Conservation (phyloP, 163 green algal genomes). For the Scenedesmus sp. region DNA sequence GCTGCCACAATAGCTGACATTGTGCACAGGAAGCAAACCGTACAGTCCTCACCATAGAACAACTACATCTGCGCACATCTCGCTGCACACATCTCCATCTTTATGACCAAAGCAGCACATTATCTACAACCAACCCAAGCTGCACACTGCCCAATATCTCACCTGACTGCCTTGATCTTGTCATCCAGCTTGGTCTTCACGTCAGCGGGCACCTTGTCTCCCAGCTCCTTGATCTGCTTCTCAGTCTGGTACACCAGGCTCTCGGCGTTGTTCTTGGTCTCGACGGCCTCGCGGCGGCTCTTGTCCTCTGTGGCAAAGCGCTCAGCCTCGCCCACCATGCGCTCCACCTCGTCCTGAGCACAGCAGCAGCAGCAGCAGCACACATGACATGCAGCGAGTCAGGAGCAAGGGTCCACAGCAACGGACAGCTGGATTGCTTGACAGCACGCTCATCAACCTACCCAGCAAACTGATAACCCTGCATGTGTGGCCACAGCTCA, state of each 20-base stretch:
- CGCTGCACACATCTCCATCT: too few relatives aligned
- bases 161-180: conserved; percentile 85
- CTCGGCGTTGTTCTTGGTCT: conserved; percentile 98
- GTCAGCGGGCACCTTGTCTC: conserved; percentile 94
- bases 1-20: too few relatives aligned
- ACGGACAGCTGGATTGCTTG: neutral
- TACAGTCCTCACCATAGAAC: too few relatives aligned
- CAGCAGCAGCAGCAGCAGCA: neutral
- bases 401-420: too few relatives aligned
- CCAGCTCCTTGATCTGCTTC: conserved; percentile 99
- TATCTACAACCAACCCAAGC: neutral
- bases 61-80: too few relatives aligned
- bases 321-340: conserved; percentile 98
- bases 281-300: conserved; percentile 93
- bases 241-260: conserved; percentile 97
- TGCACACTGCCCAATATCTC: too few relatives aligned
- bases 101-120: too few relatives aligned
- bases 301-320: conserved; percentile 95
- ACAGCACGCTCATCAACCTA: neutral
- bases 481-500: too few relatives aligned
- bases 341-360: conserved; percentile 92
- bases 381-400: neutral
- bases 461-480: too few relatives aligned
- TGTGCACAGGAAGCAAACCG: too few relatives aligned
- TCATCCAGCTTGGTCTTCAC: conserved; percentile 94